phyloP scores from a whole-genome alignment of 2,329 filamentous ascomycete genomes.

The Mycocentrospora acerina region DNA sequence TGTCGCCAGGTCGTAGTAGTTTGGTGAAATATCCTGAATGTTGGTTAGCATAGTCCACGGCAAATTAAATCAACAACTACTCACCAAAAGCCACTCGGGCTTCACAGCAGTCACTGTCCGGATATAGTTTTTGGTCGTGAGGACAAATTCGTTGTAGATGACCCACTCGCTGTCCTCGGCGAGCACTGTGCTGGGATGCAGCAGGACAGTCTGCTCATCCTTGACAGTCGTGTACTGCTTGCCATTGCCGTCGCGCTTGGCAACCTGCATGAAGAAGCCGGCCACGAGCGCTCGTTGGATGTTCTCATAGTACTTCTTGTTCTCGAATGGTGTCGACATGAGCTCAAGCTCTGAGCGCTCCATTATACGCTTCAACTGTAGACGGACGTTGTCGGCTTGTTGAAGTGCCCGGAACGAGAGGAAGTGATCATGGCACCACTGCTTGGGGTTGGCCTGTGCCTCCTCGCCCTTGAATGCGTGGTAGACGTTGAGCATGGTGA shows the following conservation, averaged over 20 bases:
- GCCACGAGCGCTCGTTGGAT: conserved; percentile 89
- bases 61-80: conserved; percentile 30
- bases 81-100: conserved; percentile 89
- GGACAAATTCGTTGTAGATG: conserved; percentile 95
- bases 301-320: conserved; percentile 98
- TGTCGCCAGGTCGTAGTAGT: conserved; percentile 81
- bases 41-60: conserved; percentile 9
- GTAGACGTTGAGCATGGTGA: conserved; percentile 96
- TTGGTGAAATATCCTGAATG: conserved; percentile 81
- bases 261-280: conserved; percentile 99
- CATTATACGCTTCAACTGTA: conserved; percentile 95
- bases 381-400: conserved; percentile 90
- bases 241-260: conserved; percentile 83
- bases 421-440: conserved; percentile 98
- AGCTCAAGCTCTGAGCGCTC: conserved; percentile 85
- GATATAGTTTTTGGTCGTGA: conserved; percentile 98
- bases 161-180: conserved; percentile 93
- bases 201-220: conserved; percentile 88
- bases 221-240: conserved; percentile 96
- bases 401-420: conserved; percentile 84
- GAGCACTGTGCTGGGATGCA: conserved; percentile 91
- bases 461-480: conserved; percentile 87
- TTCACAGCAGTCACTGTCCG: conserved; percentile 88
- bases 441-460: conserved; percentile 71
- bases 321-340: conserved; percentile 83